Percentiles rank a stretch among this genome's conserved stretches.
phyloP scores from a whole-genome alignment of 192 early-diverging fungal species.

The Coemansia sp. region DNA sequence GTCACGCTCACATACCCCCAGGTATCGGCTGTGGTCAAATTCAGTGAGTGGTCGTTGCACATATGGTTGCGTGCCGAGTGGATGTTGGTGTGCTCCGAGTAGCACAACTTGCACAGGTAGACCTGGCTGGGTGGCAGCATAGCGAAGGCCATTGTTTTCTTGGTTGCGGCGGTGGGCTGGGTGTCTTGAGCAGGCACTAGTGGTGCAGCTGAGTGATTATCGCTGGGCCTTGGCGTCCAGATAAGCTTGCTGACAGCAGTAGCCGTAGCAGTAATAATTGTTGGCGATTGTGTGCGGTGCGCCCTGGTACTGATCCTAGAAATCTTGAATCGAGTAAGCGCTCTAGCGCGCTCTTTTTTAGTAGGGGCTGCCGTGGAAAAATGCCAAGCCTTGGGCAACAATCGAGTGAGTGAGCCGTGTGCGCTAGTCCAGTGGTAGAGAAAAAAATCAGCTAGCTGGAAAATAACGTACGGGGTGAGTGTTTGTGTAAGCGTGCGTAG shows the following conservation, averaged over 20 bases:
- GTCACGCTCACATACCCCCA: slow-evolving; percentile 47
- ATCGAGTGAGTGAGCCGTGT: background rate
- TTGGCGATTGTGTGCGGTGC: background rate
- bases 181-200: background rate
- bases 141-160: slow-evolving; percentile 6
- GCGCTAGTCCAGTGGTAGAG: background rate
- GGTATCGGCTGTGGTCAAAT: slow-evolving; percentile 33
- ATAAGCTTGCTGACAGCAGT: background rate
- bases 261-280: background rate
- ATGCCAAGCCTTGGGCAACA: background rate
- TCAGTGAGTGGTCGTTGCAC: slow-evolving; percentile 26
- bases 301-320: slow-evolving; percentile 1
- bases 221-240: background rate
- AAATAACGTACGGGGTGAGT: background rate
- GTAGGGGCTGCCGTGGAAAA: background rate
- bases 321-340: slow-evolving; percentile 1
- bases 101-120: slow-evolving; percentile 55
- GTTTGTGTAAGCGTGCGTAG: background rate
- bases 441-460: background rate
- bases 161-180: background rate
- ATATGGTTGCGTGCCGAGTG: slow-evolving; percentile 54
- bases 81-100: slow-evolving; percentile 45
- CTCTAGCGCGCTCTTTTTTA: background rate
- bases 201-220: background rate
- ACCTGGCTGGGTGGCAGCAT: slow-evolving; percentile 51